Evolutionary conservation across 805 yeast genomes (phyloP).

Genomic region (Yarrowia sp.): DNA sequence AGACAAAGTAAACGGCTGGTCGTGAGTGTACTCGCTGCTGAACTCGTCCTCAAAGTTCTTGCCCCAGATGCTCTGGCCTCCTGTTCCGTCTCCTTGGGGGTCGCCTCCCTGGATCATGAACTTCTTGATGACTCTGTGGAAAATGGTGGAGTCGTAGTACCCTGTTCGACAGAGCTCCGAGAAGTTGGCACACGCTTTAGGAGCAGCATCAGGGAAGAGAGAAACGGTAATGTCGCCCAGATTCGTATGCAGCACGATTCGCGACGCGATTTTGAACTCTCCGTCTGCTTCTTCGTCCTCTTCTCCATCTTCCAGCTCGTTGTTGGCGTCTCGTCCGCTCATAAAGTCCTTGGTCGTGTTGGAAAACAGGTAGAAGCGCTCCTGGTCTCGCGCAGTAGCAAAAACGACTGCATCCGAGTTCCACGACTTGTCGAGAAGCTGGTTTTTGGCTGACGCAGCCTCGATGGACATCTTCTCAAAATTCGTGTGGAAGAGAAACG

Average conservation of each 20-base stretch:
- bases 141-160: slow-evolving; percentile 44
- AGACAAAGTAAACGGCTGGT: slow-evolving; percentile 53
- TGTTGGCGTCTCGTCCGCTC: slow-evolving; percentile 36
- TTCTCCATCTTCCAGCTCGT: slow-evolving; percentile 29
- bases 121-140: slow-evolving; percentile 47
- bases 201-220: slow-evolving; percentile 42
- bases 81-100: slow-evolving; percentile 47
- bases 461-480: slow-evolving; percentile 35
- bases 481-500: slow-evolving; percentile 39
- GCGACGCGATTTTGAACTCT: slow-evolving; percentile 28
- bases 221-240: slow-evolving; percentile 45
- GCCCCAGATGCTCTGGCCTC: slow-evolving; percentile 44
- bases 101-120: slow-evolving; percentile 66
- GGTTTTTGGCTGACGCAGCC: slow-evolving; percentile 39
- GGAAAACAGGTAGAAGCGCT: slow-evolving; percentile 38
- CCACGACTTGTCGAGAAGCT: slow-evolving; percentile 34
- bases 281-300: slow-evolving; percentile 31
- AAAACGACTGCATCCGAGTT: slow-evolving; percentile 37
- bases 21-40: slow-evolving; percentile 48
- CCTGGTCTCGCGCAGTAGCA: slow-evolving; percentile 34
- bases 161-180: slow-evolving; percentile 40
- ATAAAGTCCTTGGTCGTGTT: slow-evolving; percentile 31
- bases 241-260: slow-evolving; percentile 42
- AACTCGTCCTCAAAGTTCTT: slow-evolving; percentile 48
- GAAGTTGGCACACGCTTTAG: slow-evolving; percentile 47